Evolutionary conservation across 2,329 filamentous ascomycete genomes (phyloP).

Genomic region (Phyllosticta ampelicida): DNA sequence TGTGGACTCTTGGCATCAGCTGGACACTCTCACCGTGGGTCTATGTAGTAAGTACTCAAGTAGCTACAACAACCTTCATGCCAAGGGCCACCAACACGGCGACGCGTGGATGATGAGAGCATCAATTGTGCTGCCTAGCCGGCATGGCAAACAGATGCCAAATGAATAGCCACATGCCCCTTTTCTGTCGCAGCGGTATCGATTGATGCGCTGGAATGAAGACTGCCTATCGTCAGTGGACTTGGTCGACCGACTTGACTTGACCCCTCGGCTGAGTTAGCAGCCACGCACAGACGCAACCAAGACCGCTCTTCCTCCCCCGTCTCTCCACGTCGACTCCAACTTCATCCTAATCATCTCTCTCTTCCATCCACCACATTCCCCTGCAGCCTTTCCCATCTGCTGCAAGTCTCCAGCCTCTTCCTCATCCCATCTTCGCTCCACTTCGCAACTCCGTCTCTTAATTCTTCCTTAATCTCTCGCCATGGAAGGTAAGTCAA

Average conservation of each 20-base stretch:
- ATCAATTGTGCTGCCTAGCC: constrained; percentile 8
- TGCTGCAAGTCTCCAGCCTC: constrained; percentile 18
- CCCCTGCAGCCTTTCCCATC: constrained; percentile 6
- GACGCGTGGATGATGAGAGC: constrained; percentile 7
- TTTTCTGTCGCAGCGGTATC: background rate
- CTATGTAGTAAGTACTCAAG: background rate
- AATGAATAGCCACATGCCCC: background rate
- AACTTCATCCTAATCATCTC: constrained; percentile 9
- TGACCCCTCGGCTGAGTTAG: constrained; percentile 26
- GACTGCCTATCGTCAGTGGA: background rate
- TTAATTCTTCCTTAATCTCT: constrained; percentile 16
- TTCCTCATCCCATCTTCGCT: constrained; percentile 24
- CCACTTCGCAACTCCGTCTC: constrained; percentile 17
- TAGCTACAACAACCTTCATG: background rate
- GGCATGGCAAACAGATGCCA: background rate
- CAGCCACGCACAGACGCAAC: constrained; percentile 26
- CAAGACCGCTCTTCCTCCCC: constrained; percentile 31
- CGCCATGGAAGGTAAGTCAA: constrained; percentile 56
- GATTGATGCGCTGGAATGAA: background rate
- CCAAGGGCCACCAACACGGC: background rate
- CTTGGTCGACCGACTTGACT: background rate
- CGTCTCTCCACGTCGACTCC: constrained; percentile 8
- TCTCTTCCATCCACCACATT: constrained; percentile 2
- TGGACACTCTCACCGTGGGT: too few relatives aligned
- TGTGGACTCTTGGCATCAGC: background rate